Evolutionary conservation across 116 monocot species (phyloP), one percentile per base, ranked within the genome.

Genomic region (Trichopus zeylanicus): DNA sequence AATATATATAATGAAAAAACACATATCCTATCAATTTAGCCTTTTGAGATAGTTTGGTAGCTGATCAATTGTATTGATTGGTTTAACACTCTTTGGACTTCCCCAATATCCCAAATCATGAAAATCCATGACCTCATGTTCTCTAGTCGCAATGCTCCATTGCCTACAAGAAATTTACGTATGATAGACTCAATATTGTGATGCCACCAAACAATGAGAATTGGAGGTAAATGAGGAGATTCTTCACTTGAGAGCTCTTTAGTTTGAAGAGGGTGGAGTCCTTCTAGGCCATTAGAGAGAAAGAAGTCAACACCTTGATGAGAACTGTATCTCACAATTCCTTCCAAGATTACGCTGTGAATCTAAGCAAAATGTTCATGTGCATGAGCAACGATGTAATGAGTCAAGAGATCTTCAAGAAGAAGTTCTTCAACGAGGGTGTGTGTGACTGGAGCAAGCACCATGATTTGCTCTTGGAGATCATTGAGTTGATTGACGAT

Each of bases 291-390:
- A 19, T 33, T 1, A 31, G 63, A 30, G 51, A 63, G 32, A 32
- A 51, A 10, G 63, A 51, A 32, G 23, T 63, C 12, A 3, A 8
- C n/a, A 8, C 7, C 29, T 18, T 61, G 18, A 33, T 61, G n/a
- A 0, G 29, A 21, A 19, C 27, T 5, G 48, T 46, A 1, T 1
- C 6, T 10, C 8, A 6, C 1, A 16, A 13, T 42, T 39, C 25
- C 6, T 4, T 23, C 1, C 6, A 11, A 15, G 1, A 0, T 7
- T 20, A 9, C 2, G 15, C 25, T 0, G 39, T 39, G 15, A 31
- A 61, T 9, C 29, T 61, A 47, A 61, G 61, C 29, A 48, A 46
- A 48, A 29, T 48, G 48, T 48, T 48, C n/a, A 6, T 61, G 20
- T 48, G 29, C 29, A 27, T 61, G 16, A 9, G 6, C 0, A 61